phyloP scores from a whole-genome alignment of 106 monocot genomes.

The Phalaenopsis aphrodite region DNA sequence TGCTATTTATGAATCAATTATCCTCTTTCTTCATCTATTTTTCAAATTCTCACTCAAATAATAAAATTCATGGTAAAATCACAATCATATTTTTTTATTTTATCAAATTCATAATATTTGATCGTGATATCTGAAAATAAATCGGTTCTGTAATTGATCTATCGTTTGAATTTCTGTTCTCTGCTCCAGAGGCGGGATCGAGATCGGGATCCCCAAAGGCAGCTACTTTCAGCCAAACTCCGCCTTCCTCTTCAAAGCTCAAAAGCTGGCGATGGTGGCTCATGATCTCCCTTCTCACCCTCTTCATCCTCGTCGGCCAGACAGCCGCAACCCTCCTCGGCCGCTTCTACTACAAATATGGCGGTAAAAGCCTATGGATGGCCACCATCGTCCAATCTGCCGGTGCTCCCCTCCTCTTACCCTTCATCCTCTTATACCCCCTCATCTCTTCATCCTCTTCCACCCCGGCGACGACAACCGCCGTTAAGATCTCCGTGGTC shows the following conservation, averaged over 20 bases:
- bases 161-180: neutral
- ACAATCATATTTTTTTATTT: no score
- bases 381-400: slow-evolving; percentile 24
- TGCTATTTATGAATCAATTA: neutral
- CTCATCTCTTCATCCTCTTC: neutral
- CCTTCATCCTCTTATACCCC: slow-evolving; percentile 15
- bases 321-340: slow-evolving; percentile 29
- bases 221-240: neutral
- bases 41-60: neutral
- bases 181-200: neutral
- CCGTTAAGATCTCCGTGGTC: slow-evolving; percentile 5
- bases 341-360: slow-evolving; percentile 40
- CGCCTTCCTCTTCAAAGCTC: neutral
- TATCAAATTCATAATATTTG: no score
- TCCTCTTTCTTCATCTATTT: neutral
- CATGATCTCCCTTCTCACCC: slow-evolving; percentile 9
- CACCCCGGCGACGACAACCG: neutral
- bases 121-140: no score
- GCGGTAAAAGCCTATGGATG: slow-evolving; percentile 41
- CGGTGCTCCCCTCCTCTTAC: slow-evolving; percentile 28
- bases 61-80: no score
- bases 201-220: neutral
- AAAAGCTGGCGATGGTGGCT: slow-evolving; percentile 22
- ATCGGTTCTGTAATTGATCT: no score
- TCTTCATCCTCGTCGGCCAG: slow-evolving; percentile 36